Evolutionary conservation across 169 alveolate species (phyloP).

Genomic region (Cryptosporidium xiaoi): DNA sequence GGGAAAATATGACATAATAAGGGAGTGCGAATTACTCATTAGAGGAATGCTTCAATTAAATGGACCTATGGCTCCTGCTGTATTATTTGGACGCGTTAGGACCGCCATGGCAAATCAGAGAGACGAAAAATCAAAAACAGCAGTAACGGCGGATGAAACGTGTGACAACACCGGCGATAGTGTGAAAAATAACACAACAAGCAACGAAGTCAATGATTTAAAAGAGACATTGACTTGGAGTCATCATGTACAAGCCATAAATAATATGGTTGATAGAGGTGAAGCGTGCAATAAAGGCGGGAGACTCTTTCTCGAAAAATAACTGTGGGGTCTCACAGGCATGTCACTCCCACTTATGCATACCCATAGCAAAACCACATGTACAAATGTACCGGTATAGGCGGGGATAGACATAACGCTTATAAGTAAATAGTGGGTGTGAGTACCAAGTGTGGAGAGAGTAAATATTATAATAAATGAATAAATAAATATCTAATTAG

Average conservation of each 20-base stretch:
- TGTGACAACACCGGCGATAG: not conserved
- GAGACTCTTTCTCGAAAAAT: slow-evolving; percentile 50
- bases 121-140: not conserved
- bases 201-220: not conserved
- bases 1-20: slow-evolving; percentile 28
- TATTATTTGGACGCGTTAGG: slow-evolving; percentile 57
- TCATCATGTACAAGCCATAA: slow-evolving; percentile 68
- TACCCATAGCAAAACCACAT: too few relatives aligned
- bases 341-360: too few relatives aligned
- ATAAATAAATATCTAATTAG: too few relatives aligned
- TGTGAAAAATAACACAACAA: not conserved
- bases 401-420: too few relatives aligned
- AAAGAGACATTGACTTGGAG: slow-evolving; percentile 48
- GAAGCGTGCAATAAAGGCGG: slow-evolving; percentile 62
- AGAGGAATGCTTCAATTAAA: slow-evolving; percentile 57
- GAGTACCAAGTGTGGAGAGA: too few relatives aligned
- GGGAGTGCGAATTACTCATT: slow-evolving; percentile 54
- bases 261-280: slow-evolving; percentile 72
- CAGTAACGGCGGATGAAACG: not conserved
- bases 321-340: not conserved
- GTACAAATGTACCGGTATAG: not conserved
- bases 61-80: slow-evolving; percentile 75
- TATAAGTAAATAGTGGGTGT: too few relatives aligned
- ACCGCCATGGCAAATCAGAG: slow-evolving; percentile 51
- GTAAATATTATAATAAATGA: too few relatives aligned